phyloP scores from a whole-genome alignment of 768 basidiomycete species.

The Lentinus brumalis region DNA sequence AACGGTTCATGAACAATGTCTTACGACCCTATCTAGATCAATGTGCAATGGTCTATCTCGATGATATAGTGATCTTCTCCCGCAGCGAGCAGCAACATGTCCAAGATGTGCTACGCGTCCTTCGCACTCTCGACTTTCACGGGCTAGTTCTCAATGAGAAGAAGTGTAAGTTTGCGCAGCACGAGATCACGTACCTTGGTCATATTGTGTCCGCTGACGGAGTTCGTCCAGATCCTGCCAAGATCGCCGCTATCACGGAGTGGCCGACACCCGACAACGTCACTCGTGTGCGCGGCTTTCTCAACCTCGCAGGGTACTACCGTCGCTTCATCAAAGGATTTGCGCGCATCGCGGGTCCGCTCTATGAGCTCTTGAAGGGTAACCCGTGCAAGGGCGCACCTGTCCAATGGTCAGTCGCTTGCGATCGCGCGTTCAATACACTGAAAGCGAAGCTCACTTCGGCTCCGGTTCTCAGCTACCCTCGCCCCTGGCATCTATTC shows the following conservation, averaged over 20 bases:
- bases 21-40: background rate
- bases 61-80: slow-evolving; percentile 17
- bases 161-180: slow-evolving; percentile 31
- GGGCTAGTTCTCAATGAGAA: background rate
- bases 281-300: slow-evolving; percentile 17
- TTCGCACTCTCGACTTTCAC: background rate
- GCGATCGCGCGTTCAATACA: background rate
- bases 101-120: slow-evolving; percentile 22
- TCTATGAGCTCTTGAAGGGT: slow-evolving; percentile 6
- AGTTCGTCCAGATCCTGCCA: slow-evolving; percentile 25
- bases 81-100: background rate
- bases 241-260: slow-evolving; percentile 30
- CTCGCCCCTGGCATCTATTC: slow-evolving; percentile 3
- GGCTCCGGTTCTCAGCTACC: slow-evolving; percentile 6
- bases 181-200: slow-evolving; percentile 29
- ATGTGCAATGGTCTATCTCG: slow-evolving; percentile 5
- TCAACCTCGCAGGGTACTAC: slow-evolving; percentile 6
- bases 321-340: slow-evolving; percentile 9
- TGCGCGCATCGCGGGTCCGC: background rate
- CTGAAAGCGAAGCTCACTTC: slow-evolving; percentile 6
- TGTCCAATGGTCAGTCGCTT: slow-evolving; percentile 4
- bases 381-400: background rate
- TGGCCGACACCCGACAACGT: slow-evolving; percentile 17
- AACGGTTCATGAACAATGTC: slow-evolving; percentile 37
- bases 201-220: slow-evolving; percentile 23